Conservation (phyloP, 345 rosid species). For the Gossypium stocksii region DNA sequence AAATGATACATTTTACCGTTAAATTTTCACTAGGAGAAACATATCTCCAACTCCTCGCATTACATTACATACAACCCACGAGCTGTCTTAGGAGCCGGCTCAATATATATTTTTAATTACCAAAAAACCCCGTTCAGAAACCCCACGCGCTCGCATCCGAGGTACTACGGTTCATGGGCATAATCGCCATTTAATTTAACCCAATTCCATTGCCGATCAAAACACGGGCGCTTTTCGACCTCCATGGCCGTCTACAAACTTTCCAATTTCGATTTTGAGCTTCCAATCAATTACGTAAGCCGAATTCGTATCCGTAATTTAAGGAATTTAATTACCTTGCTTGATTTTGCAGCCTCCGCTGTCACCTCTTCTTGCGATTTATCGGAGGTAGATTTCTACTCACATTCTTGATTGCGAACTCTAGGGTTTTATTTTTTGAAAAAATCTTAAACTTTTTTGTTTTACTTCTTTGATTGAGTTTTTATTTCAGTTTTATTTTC, state of each 20-base stretch:
- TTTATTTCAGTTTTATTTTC: constrained; percentile 27
- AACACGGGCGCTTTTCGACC: constrained; percentile 52
- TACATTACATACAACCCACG: background rate
- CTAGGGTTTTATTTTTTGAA: constrained; percentile 27
- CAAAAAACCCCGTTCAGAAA: constrained; percentile 15
- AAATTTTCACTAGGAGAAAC: background rate
- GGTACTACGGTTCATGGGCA: constrained; percentile 30
- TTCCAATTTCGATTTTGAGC: constrained; percentile 47
- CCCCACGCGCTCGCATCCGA: background rate
- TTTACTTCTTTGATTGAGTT: constrained; percentile 1
- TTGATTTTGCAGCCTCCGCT: background rate
- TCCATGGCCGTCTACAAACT: constrained; percentile 59
- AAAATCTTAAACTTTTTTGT: background rate
- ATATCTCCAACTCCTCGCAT: background rate
- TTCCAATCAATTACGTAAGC: constrained; percentile 24
- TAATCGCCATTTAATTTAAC: constrained; percentile 25
- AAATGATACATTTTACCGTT: background rate
- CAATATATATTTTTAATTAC: constrained; percentile 22
- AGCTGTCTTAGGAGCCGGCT: constrained; percentile 38
- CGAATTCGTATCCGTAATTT: constrained; percentile 25
- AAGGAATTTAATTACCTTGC: constrained; percentile 7
- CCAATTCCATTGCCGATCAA: constrained; percentile 82
- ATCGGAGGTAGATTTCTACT: constrained; percentile 33
- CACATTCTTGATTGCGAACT: constrained; percentile 30
- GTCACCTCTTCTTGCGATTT: constrained; percentile 26